Conservation (phyloP, 139 green algal genomes). For the Chlorella sp. region DNA sequence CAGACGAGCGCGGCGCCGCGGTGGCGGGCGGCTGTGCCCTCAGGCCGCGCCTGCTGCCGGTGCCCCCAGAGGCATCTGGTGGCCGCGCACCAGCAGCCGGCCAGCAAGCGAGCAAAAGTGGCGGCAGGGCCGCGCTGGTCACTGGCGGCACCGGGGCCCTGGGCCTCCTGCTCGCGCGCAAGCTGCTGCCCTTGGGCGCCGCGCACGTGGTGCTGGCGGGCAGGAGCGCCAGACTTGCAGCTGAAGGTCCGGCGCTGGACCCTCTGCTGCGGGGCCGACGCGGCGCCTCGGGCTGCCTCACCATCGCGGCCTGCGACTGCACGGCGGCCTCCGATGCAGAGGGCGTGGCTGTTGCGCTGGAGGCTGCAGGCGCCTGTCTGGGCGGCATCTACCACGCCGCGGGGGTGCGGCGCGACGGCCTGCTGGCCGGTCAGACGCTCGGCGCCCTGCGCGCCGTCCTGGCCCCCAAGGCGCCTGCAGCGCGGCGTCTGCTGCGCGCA, state of each 20-base stretch:
- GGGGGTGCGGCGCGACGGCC: constrained; percentile 72
- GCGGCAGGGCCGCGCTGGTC: constrained; percentile 31
- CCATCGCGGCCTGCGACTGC: constrained; percentile 28
- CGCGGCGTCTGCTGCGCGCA: constrained; percentile 17
- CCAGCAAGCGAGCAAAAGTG: neutral
- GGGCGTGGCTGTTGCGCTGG: neutral
- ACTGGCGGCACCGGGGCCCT: constrained; percentile 49
- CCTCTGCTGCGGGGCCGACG: neutral
- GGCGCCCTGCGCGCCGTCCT: constrained; percentile 32
- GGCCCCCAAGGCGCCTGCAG: constrained; percentile 54
- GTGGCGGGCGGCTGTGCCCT: neutral
- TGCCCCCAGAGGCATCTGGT: too few species aligned
- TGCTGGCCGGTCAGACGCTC: constrained; percentile 56
- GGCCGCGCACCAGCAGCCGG: neutral
- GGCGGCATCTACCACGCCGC: constrained; percentile 61
- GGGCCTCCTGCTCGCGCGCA: constrained; percentile 56
- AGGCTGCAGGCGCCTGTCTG: neutral
- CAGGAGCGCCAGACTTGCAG: neutral
- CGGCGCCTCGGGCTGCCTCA: constrained; percentile 6
- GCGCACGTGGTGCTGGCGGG: constrained; percentile 14
- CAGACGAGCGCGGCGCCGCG: neutral
- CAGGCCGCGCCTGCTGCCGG: constrained; percentile 6
- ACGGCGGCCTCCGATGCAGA: constrained; percentile 14
- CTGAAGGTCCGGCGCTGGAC: constrained; percentile 2
- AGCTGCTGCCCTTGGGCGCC: constrained; percentile 41